These are phyloP conservation scores for Kodamaea jinghongensis DNA, from an alignment of 805 yeast genomes.

Conservation along the genomic window DNA sequence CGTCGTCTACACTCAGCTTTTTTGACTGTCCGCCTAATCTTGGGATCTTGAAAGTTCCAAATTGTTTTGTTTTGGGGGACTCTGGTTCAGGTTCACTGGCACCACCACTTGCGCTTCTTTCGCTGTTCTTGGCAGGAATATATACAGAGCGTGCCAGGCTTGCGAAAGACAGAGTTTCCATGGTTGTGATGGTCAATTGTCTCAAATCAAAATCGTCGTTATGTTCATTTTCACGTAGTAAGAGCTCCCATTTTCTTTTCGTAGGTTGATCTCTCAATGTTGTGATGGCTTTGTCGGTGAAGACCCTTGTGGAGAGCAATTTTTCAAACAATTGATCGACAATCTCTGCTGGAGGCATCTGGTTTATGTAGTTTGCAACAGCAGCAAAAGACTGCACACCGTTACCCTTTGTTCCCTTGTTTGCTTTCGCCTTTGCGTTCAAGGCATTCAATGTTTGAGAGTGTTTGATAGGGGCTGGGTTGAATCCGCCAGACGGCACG, in stretches of 20 bases:
- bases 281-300: conserved; percentile 33
- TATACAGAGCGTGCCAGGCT: too few relatives aligned
- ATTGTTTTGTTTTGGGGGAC: conserved; percentile 10
- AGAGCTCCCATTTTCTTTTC: conserved; percentile 42
- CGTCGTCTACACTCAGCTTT: conserved; percentile 7
- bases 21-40: conserved; percentile 9
- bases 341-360: conserved; percentile 33
- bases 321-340: conserved; percentile 41
- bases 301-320: conserved; percentile 35
- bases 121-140: too few relatives aligned
- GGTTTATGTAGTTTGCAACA: conserved; percentile 29
- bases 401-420: neutral
- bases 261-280: conserved; percentile 32
- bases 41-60: conserved; percentile 4
- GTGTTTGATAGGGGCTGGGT: neutral
- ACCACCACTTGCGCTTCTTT: neutral
- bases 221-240: conserved; percentile 39
- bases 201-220: conserved; percentile 36
- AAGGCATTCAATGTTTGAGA: neutral
- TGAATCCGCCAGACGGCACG: too few relatives aligned
- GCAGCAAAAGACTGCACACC: conserved; percentile 26
- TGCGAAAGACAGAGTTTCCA: neutral
- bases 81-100: conserved; percentile 3
- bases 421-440: neutral
- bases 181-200: conserved; percentile 13